A percentile compares a stretch with the other conserved stretches of the same genome.
These are phyloP conservation scores for Grosmannia penicillata DNA, from an alignment of 2,329 filamentous ascomycete genomes.

Conservation along the genomic window DNA sequence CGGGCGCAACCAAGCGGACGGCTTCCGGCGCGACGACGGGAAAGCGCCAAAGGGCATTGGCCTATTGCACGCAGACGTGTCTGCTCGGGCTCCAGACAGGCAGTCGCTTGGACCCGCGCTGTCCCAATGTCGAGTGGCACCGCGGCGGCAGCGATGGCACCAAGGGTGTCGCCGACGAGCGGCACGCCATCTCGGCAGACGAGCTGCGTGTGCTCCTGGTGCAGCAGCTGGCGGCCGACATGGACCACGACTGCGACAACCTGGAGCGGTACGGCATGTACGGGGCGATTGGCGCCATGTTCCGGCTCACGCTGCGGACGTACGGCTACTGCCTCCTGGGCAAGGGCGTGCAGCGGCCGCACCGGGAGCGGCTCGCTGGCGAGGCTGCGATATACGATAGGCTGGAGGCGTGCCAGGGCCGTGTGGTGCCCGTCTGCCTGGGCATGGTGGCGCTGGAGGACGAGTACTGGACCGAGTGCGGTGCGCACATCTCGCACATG, in stretches of 20 bases:
- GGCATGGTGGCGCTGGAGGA: slow-evolving; percentile 6
- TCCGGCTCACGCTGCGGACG: slow-evolving; percentile 4
- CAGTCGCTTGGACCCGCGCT: background rate
- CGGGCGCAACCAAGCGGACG: no score
- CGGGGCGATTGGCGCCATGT: slow-evolving; percentile 5
- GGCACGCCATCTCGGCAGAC: background rate
- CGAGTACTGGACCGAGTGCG: slow-evolving; percentile 2
- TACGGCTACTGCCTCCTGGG: slow-evolving; percentile 10
- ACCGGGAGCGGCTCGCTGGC: background rate
- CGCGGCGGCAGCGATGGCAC: no score
- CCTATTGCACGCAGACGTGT: slow-evolving; percentile 3
- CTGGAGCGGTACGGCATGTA: slow-evolving; percentile 1
- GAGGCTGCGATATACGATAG: slow-evolving; percentile 4
- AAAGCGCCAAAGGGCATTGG: no score
- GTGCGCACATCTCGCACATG: slow-evolving; percentile 6
- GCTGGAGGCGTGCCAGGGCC: slow-evolving; percentile 5
- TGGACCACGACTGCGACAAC: slow-evolving; percentile 4
- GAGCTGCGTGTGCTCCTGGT: background rate
- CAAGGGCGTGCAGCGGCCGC: slow-evolving; percentile 6
- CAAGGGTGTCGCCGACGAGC: background rate
- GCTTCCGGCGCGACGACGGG: no score
- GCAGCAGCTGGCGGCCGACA: slow-evolving; percentile 1
- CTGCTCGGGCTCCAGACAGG: background rate
- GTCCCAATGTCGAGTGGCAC: slow-evolving; percentile 3
- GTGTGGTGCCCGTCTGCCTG: slow-evolving; percentile 7